Percentiles rank a stretch among this genome's conserved stretches.
Evolutionary conservation across 202 grass and related monocot genomes (phyloP).

Genomic region (Hordeum pubiflorum): DNA sequence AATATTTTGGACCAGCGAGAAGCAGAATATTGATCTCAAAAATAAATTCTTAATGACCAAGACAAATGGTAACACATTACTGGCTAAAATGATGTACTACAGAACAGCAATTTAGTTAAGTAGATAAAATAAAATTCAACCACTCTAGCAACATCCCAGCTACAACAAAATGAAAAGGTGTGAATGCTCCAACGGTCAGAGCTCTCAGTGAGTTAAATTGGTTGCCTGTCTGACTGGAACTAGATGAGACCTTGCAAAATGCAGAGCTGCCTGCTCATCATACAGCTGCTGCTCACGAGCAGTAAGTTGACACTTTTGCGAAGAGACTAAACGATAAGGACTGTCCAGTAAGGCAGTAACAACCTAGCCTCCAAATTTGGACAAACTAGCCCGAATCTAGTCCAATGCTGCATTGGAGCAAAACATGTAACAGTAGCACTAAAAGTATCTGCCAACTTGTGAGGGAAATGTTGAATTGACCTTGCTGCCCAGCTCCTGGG

Average conservation of each 20-base stretch:
- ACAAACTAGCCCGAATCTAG: background rate
- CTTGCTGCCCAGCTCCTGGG: slow-evolving; percentile 97
- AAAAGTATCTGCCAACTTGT: background rate
- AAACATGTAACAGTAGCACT: background rate
- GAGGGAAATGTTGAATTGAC: slow-evolving; percentile 20
- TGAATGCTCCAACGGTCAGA: background rate
- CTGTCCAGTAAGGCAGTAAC: background rate
- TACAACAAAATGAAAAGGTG: background rate
- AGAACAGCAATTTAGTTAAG: slow-evolving; percentile 4
- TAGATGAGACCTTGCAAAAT: background rate
- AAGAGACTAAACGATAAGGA: background rate
- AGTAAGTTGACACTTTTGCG: background rate
- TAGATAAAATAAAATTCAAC: background rate
- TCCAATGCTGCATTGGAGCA: background rate
- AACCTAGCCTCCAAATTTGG: background rate
- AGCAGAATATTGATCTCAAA: background rate
- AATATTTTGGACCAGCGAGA: background rate
- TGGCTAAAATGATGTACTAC: background rate
- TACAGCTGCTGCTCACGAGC: background rate
- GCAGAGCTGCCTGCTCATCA: background rate
- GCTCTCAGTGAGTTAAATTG: background rate
- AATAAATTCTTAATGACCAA: background rate
- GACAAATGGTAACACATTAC: background rate
- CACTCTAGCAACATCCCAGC: background rate
- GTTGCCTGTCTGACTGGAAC: background rate